Conservation (phyloP, 208 protist genomes). For the Lotmaria passim region DNA sequence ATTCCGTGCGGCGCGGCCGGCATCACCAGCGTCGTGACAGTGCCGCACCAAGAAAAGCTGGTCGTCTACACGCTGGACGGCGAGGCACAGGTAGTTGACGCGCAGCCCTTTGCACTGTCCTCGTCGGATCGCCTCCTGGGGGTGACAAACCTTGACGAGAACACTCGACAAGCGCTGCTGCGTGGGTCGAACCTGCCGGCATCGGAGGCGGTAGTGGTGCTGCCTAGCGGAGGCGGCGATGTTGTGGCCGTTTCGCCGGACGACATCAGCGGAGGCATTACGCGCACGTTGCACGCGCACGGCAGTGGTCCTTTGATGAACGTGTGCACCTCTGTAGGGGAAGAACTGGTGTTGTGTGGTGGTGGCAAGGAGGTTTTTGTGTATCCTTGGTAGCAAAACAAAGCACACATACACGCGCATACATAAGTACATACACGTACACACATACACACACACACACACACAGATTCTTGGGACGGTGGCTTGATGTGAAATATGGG, state of each 20-base stretch:
- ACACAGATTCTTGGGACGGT: too few species aligned
- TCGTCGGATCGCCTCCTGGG: slow-evolving; percentile 53
- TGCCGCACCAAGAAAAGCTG: slow-evolving; percentile 27
- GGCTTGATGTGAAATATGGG: too few species aligned
- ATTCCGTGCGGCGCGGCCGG: slow-evolving; percentile 40
- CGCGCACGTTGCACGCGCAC: slow-evolving; percentile 15
- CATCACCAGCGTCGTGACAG: slow-evolving; percentile 41
- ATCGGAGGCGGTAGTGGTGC: slow-evolving; percentile 27
- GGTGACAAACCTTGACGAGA: slow-evolving; percentile 35
- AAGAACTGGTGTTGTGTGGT: slow-evolving; percentile 41
- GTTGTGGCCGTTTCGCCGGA: slow-evolving; percentile 25
- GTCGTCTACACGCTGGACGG: slow-evolving; percentile 66
- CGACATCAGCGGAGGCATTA: slow-evolving; percentile 26
- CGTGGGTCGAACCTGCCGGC: slow-evolving; percentile 43
- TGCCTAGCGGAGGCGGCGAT: slow-evolving; percentile 35
- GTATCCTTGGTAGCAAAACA: slow-evolving; percentile 27
- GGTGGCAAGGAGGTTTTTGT: slow-evolving; percentile 41
- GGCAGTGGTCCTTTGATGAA: slow-evolving; percentile 23
- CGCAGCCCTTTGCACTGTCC: slow-evolving; percentile 74
- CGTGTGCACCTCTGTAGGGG: slow-evolving; percentile 38
- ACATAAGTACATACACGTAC: too few species aligned
- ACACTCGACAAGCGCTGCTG: slow-evolving; percentile 44
- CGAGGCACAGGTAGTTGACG: slow-evolving; percentile 50
- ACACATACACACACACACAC: too few species aligned
- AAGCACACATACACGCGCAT: too few species aligned